These are phyloP conservation scores for Cicer bijugum DNA, from an alignment of 306 rosid species.

Conservation along the genomic window DNA sequence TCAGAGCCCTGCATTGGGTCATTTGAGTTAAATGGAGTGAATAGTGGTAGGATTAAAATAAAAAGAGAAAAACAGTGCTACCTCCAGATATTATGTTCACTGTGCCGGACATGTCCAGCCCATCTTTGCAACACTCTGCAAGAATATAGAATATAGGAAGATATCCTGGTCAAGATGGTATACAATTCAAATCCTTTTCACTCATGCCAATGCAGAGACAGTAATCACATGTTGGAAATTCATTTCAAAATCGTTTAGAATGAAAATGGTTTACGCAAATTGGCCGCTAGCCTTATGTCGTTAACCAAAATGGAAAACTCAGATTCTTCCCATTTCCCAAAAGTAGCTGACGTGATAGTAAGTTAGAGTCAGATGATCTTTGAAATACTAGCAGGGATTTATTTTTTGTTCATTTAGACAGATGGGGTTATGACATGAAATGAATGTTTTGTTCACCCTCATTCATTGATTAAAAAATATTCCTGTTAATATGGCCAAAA, in stretches of 20 bases:
- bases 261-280: conserved; percentile 19
- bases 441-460: conserved; percentile 12
- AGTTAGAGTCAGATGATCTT: conserved; percentile 15
- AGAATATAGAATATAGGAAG: conserved; percentile 45
- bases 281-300: not conserved
- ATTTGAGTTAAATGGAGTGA: conserved; percentile 43
- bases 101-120: conserved; percentile 74
- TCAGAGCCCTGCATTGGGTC: conserved; percentile 76
- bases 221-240: conserved; percentile 28
- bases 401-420: conserved; percentile 20
- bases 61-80: conserved; percentile 43
- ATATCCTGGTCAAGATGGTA: conserved; percentile 38
- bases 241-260: conserved; percentile 1
- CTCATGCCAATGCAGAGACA: conserved; percentile 22
- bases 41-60: conserved; percentile 12
- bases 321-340: not conserved
- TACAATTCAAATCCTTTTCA: conserved; percentile 36
- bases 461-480: conserved; percentile 20
- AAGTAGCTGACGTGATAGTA: conserved; percentile 31
- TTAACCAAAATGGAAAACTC: conserved; percentile 15
- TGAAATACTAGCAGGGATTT: not conserved
- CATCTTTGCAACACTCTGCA: conserved; percentile 93
- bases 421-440: conserved; percentile 27
- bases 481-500: conserved; percentile 25
- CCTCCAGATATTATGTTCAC: conserved; percentile 97